Percentiles rank a stretch among this genome's conserved stretches.
Conservation (phyloP, 2,329 filamentous ascomycete species). For the Xylaria sp. region DNA sequence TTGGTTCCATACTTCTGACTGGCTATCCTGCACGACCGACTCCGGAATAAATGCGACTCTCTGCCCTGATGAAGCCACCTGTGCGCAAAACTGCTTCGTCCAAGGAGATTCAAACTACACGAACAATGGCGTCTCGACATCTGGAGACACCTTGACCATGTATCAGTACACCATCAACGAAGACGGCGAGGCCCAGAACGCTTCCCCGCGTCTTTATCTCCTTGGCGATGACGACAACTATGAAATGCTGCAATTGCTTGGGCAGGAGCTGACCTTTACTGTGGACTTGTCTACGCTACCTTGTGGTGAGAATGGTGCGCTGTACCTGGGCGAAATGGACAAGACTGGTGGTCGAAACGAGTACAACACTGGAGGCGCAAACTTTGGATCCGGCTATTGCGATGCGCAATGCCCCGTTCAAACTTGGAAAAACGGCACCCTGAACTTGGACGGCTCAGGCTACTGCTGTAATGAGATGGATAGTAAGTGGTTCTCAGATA, state of each 20-base stretch:
- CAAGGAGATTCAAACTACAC: conserved; percentile 60
- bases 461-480: conserved; percentile 77
- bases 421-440: conserved; percentile 58
- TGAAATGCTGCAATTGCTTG: conserved; percentile 60
- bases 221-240: conserved; percentile 65
- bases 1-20: conserved; percentile 44
- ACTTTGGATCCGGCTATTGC: conserved; percentile 70
- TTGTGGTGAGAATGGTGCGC: conserved; percentile 73
- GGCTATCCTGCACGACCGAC: conserved; percentile 41
- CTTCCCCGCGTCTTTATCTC: conserved; percentile 60
- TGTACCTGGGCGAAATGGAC: conserved; percentile 73
- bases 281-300: conserved; percentile 72
- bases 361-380: conserved; percentile 66
- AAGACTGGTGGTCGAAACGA: conserved; percentile 67
- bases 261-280: conserved; percentile 72
- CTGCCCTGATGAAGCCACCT: conserved; percentile 59
- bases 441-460: conserved; percentile 66
- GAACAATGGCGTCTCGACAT: conserved; percentile 45
- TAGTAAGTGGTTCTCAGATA: conserved; percentile 40
- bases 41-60: conserved; percentile 53
- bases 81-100: conserved; percentile 63
- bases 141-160: conserved; percentile 44
- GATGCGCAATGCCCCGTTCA: conserved; percentile 65
- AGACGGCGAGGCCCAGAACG: conserved; percentile 44
- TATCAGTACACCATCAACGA: conserved; percentile 49